These are phyloP conservation scores for Alternaria triticina DNA, from an alignment of 2,329 filamentous ascomycete species.

Conservation along the genomic window DNA sequence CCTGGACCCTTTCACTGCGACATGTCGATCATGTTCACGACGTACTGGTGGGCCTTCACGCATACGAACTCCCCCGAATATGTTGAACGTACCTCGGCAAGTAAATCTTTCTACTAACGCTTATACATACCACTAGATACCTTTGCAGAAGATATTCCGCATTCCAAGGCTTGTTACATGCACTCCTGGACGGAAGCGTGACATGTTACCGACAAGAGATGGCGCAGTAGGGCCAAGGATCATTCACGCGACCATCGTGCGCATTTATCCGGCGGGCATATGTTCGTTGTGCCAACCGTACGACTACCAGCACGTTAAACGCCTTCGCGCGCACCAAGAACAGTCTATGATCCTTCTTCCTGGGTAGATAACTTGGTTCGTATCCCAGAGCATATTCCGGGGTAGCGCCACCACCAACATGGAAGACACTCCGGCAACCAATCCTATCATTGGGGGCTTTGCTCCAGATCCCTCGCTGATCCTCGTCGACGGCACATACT, in stretches of 20 bases:
- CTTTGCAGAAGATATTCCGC: neutral
- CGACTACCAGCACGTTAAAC: neutral
- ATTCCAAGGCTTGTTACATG: neutral
- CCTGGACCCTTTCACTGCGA: neutral
- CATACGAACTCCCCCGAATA: neutral
- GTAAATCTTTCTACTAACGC: neutral
- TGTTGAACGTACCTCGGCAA: neutral
- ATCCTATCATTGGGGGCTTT: conserved; percentile 55
- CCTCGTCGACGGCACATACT: conserved; percentile 53
- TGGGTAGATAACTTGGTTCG: neutral
- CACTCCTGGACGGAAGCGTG: neutral
- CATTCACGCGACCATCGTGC: neutral
- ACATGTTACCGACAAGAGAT: neutral
- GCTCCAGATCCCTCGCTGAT: conserved; percentile 56
- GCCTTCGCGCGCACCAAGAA: neutral
- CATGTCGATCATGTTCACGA: neutral
- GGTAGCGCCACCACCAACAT: neutral
- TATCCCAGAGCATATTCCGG: neutral
- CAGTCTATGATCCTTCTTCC: neutral
- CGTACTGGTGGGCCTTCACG: neutral
- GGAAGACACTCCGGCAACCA: neutral
- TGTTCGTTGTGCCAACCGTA: neutral
- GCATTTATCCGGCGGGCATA: neutral
- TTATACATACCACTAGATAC: neutral
- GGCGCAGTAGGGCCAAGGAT: neutral